phyloP scores from a whole-genome alignment of 495 filamentous ascomycete genomes.

The Neurospora sp. region DNA sequence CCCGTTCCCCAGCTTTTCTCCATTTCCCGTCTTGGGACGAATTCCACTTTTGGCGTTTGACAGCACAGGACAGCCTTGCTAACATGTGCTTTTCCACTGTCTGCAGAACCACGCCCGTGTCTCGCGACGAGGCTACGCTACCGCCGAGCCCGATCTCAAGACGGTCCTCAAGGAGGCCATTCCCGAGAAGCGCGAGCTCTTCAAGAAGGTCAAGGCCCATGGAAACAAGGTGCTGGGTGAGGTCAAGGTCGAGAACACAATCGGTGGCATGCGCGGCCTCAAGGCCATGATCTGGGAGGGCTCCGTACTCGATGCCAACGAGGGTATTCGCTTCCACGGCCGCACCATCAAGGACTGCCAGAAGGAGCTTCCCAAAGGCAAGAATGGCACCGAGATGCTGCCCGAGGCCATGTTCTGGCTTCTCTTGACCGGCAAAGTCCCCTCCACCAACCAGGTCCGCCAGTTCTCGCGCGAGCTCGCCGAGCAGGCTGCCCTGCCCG shows the following conservation, averaged over 20 bases:
- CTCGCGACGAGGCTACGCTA: slow-evolving; percentile 46
- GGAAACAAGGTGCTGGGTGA: slow-evolving; percentile 78
- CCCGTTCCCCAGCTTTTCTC: background rate
- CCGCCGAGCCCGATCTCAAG: slow-evolving; percentile 80
- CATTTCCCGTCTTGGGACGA: background rate
- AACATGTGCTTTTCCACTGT: slow-evolving; percentile 7
- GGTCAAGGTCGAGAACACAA: slow-evolving; percentile 84
- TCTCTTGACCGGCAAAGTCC: slow-evolving; percentile 85
- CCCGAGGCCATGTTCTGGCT: slow-evolving; percentile 99
- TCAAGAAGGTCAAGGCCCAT: slow-evolving; percentile 83
- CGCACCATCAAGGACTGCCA: slow-evolving; percentile 98
- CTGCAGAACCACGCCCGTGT: slow-evolving; percentile 12
- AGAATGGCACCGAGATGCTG: slow-evolving; percentile 93
- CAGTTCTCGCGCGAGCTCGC: slow-evolving; percentile 75
- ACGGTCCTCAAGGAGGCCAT: slow-evolving; percentile 70
- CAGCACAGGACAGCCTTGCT: slow-evolving; percentile 23
- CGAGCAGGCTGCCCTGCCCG: slow-evolving; percentile 73
- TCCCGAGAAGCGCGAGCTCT: slow-evolving; percentile 81
- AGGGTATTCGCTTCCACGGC: slow-evolving; percentile 97
- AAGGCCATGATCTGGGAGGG: slow-evolving; percentile 99
- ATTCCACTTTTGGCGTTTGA: background rate
- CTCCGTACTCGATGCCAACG: slow-evolving; percentile 89
- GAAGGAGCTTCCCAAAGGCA: slow-evolving; percentile 83
- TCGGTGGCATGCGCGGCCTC: slow-evolving; percentile 94
- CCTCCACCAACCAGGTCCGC: slow-evolving; percentile 70